These are phyloP conservation scores for Ceratocystis alfenasii DNA, from an alignment of 2,329 filamentous ascomycete genomes.

Conservation along the genomic window DNA sequence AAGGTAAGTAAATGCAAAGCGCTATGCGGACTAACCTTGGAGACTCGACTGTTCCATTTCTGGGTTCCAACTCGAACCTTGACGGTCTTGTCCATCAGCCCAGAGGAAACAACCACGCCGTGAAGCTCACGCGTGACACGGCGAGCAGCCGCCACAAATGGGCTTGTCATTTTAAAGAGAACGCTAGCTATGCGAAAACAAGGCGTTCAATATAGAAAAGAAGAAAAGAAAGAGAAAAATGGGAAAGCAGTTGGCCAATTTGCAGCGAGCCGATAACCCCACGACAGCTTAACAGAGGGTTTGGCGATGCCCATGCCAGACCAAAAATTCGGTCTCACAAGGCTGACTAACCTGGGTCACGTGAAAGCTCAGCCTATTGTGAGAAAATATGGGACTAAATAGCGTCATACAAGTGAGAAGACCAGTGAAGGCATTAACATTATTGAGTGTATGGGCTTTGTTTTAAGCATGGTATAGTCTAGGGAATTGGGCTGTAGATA, in stretches of 20 bases:
- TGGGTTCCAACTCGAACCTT: constrained; percentile 62
- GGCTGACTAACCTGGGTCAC: not conserved
- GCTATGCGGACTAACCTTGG: constrained; percentile 45
- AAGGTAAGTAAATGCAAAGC: no score
- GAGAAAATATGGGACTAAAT: not conserved
- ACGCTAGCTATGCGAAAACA: not conserved
- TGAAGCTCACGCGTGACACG: constrained; percentile 41
- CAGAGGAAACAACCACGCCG: constrained; percentile 66
- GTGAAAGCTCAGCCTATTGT: not conserved
- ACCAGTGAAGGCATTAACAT: not conserved
- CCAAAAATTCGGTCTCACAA: constrained; percentile 7
- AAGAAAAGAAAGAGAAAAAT: not conserved
- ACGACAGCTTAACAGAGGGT: not conserved
- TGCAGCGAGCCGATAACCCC: not conserved
- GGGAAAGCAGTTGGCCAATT: not conserved
- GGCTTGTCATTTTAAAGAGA: constrained; percentile 30
- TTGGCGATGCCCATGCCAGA: not conserved
- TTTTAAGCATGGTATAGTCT: no score
- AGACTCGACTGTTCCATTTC: constrained; percentile 59
- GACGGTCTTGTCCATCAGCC: constrained; percentile 65
- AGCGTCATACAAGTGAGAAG: not conserved
- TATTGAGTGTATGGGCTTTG: no score
- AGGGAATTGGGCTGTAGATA: no score
- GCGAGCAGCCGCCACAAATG: constrained; percentile 30
- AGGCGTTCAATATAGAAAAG: not conserved